Evolutionary conservation across 2,329 filamentous ascomycete species (phyloP), one percentile per base, ranked within the genome.

Genomic region (Diplodia seriata): DNA sequence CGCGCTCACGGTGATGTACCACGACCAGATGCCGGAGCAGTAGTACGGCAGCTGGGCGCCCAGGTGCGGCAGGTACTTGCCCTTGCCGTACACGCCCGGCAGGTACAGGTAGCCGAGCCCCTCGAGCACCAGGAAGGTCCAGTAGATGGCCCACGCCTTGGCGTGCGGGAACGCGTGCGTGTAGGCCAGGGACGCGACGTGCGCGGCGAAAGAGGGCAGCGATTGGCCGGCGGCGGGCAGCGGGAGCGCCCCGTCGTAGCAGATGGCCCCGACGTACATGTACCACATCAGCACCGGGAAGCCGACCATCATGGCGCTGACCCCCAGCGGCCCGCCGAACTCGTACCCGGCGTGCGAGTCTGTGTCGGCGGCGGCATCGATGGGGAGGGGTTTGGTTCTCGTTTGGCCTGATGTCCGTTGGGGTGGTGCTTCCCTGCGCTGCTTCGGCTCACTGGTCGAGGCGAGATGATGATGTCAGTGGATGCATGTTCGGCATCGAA

Each of bases 251-350:
- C 94, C 94, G 76, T 93, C 84, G 81, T 97, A 98, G 82, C 94
- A 97, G 61, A 90, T 93, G 31, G 94, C 91, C 61, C 95, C 95
- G 79, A 97, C 90, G 93, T 94, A 98, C 94, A 98, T 97, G 83
- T 97, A 98, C 86, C 92, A 97, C 94, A 98, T 98, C 73, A 98
- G 86, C 33, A 90, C 70, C n/a, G 95, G 95, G 80, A 98, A 99
- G 54, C 91, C 89, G 70, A 93, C 85, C 92, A 98, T 98, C 87
- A 97, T 93, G 72, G 87, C 83, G n/a, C 86, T 81, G 51, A 94
- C 90, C 68, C 94, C 94, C 18, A 86, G 76, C 3, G 92, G 89
- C 68, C 95, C 95, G 71, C 94, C 94, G 76, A 98, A 99, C 77
- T 99, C 95, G 71, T 85, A 85, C 70, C 86, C 80, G 20, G 62